A percentile compares a stretch with the other conserved stretches of the same genome.
Evolutionary conservation across 768 basidiomycete species (phyloP).

Genomic region (Suillus subluteus): DNA sequence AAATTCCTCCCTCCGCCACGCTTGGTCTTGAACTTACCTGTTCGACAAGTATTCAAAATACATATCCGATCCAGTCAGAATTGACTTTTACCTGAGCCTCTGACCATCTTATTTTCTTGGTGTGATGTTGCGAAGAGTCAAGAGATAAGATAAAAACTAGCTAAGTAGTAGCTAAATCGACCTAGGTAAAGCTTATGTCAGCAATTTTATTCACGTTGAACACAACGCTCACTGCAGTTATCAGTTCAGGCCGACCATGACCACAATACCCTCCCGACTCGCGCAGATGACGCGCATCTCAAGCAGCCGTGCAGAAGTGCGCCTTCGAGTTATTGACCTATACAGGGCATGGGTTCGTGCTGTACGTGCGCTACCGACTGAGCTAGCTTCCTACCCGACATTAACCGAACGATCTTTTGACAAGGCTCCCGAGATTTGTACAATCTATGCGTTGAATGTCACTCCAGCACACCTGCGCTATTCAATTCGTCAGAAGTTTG

Average conservation of each 20-base stretch:
- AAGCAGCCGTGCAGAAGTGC: slow-evolving; percentile 57
- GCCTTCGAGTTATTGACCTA: slow-evolving; percentile 68
- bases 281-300: slow-evolving; percentile 73
- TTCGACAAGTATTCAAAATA: neutral
- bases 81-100: slow-evolving; percentile 30
- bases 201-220: neutral
- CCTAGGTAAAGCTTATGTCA: slow-evolving; percentile 23
- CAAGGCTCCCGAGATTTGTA: slow-evolving; percentile 90
- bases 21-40: slow-evolving; percentile 84
- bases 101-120: slow-evolving; percentile 29
- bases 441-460: slow-evolving; percentile 80
- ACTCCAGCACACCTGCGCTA: slow-evolving; percentile 80
- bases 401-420: slow-evolving; percentile 9
- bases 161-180: neutral
- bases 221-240: neutral
- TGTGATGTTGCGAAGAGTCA: neutral
- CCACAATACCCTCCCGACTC: slow-evolving; percentile 89
- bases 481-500: slow-evolving; percentile 84
- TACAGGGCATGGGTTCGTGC: slow-evolving; percentile 95
- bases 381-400: slow-evolving; percentile 9
- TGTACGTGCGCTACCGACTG: slow-evolving; percentile 52
- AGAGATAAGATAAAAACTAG: slow-evolving; percentile 22
- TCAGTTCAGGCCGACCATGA: slow-evolving; percentile 44
- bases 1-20: slow-evolving; percentile 89
- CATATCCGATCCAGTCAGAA: neutral